Evolutionary conservation across 2,329 filamentous ascomycete species (phyloP), one percentile per base, ranked within the genome.

Genomic region (Trichoderma arundinaceum): DNA sequence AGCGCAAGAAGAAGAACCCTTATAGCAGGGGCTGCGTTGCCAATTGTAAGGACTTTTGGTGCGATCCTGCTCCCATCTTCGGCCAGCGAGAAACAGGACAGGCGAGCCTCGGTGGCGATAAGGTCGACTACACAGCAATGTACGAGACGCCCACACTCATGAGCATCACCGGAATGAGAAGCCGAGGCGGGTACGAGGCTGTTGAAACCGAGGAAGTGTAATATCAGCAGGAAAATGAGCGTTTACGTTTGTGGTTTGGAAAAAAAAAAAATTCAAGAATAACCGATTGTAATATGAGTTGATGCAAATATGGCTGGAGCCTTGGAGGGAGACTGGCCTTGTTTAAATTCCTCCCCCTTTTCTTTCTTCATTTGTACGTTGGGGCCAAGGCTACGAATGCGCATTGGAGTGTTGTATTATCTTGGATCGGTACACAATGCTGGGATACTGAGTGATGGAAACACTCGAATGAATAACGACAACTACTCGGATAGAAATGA

Each of bases 11-110:
- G 74, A 83, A 83, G 70, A 99, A 98, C 75, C 94, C 94, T 0
- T 99, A 94, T 77, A 94, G 89, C 66, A 84, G 88, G 38, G 95
- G 95, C 7, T 83, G 92, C 44, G 72, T 96, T n/a, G 86, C 89
- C 66, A 99, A 99, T 75, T 99, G 95, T 78, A 90, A 87, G 70
- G 96, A 99, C 77, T 99, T 99, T 76, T 98, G 94, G 92, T 94
- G 91, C 73, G 95, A 98, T 75, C 88, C 92, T 1, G 89, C 91
- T 2, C 91, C 94, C 0, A 77, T 96, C 17, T 94, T 97, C 75
- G 88, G 90, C 10, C 87, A 84, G 71, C 85, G 90, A 66, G 88
- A 92, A 72, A 90, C 86, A 58, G 94, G 94, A 12, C 83, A 84
- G 49, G 93, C 91, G 0, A 80, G 93, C 75, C 79, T 99, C 7